Base-by-base conservation (phyloP, 306 rosid species). In the Citrullus mucosospermus region DNA sequence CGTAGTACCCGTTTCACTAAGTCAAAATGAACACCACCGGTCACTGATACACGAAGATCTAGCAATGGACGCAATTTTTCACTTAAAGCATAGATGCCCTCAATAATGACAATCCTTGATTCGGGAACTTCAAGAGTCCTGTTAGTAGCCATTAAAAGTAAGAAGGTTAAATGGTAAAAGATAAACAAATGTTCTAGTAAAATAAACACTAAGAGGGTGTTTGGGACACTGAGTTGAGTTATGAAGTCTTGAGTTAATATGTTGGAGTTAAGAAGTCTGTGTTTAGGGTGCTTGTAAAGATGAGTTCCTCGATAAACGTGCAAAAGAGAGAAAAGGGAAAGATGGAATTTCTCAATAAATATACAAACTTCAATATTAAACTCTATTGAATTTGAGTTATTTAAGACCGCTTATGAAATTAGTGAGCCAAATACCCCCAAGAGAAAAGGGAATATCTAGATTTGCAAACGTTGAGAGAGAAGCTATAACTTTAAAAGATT, bases 21-120 rank as follows among this genome's bases (percentile, higher is more conserved):
- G 81, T 95, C 99, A 84, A 95, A 95, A 83, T 95, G 99, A 79
- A 95, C 93, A 83, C 99, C 99, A 73, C 99, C 99, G 0, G 99
- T 95, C 81, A 95, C 86, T 76, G 99, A 95, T 73, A 95, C 97
- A 28, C 99, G 97, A 79, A 95, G 99, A 86, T 95, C 97, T 59
- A 95, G 91, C 84, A 91, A 84, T 39, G 93, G 99, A 44, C 99
- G 87, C 83, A 95, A 83, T 83, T 79, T 92, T 84, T 88, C 93
- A 88, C 96, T 90, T 80, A 95, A 88, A 81, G 99, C 97, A 80
- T 92, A 95, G 82, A 95, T 95, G 76, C 99, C 99, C 87, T 95
- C 99, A 75, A 95, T 84, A 79, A 95, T 84, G 66, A 92, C 90
- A 0, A 95, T 91, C 36, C 93, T 89, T 59, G 99, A 95, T 82